Base-by-base conservation (phyloP, 345 rosid genomes). In the Clarkia xantiana region DNA sequence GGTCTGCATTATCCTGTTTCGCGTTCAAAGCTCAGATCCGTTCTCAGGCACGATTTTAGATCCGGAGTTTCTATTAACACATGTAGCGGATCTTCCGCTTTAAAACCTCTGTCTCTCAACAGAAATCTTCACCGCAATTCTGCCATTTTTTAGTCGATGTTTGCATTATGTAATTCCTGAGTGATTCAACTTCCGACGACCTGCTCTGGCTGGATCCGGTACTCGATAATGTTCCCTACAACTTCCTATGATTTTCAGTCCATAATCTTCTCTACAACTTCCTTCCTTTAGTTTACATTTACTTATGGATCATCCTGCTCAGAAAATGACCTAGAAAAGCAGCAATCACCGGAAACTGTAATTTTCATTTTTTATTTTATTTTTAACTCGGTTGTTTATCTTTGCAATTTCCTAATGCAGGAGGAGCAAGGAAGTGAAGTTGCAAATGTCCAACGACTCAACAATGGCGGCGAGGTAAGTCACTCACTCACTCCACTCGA, bases 401-500 rank as follows among this genome's bases (percentile, higher is more conserved):
- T 39, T 6, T 3, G 36, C n/a, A 13, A 9, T 29, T 29, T 23
- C 42, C 8, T 19, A 11, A 11, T 52, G 16, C 29, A 16, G 42
- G 22, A 14, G 59, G 22, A 14, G 59, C 14, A 41, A 18, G 40
- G 22, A 3, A 11, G 65, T 56, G 53, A 41, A 51, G 66, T 11
- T 51, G 57, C 56, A 23, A 53, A 46, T 56, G 53, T 63, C 51
- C 55, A 57, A n/a, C 42, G 40, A 63, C 57, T 56, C 67, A 43
- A 19, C 67, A 46, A 51, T 56, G 67, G 62, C 67, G 45, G 63
- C 46, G 19, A 62, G 66, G 66, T 62, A 50, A 62, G 51, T 55
- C 39, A 19, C 14, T 13, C 12, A 42, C 51, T 51, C 51, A 15
- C 49, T 45, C 14, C 10, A 18, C 45, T 14, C 14, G 29, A 3